phyloP scores from a whole-genome alignment of 2,329 filamentous ascomycete genomes.

The Lasiodiplodia hormozganensis region DNA sequence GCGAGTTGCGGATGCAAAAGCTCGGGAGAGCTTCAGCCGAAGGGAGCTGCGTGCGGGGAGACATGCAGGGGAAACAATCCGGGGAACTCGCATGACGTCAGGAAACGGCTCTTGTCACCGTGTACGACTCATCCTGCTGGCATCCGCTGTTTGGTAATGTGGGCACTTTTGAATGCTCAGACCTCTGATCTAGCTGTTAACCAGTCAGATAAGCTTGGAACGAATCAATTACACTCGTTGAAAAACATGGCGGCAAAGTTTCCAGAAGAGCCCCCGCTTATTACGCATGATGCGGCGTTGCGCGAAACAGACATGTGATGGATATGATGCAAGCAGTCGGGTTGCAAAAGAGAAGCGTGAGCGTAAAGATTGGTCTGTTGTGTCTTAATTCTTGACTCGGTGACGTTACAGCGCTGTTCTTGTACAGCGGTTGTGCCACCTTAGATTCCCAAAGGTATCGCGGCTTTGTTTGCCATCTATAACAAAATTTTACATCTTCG shows the following conservation, averaged over 20 bases:
- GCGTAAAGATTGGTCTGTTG: neutral
- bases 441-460: neutral
- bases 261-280: neutral
- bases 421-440: neutral
- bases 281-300: neutral
- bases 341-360: neutral
- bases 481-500: slow-evolving; percentile 23
- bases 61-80: slow-evolving; percentile 10
- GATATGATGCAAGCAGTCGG: neutral
- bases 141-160: neutral
- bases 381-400: neutral
- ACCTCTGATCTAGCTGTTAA: neutral
- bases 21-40: slow-evolving; percentile 22
- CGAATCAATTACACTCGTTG: neutral
- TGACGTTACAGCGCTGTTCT: neutral
- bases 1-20: slow-evolving; percentile 1
- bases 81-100: slow-evolving; percentile 26
- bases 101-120: neutral
- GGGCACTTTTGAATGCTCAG: neutral
- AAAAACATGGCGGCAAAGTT: no score
- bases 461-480: neutral
- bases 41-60: slow-evolving; percentile 13
- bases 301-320: neutral
- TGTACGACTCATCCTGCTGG: neutral
- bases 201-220: neutral